Evolutionary conservation across 805 yeast genomes (phyloP), one percentile per base, ranked within the genome.

Genomic region (Candida suzukii): DNA sequence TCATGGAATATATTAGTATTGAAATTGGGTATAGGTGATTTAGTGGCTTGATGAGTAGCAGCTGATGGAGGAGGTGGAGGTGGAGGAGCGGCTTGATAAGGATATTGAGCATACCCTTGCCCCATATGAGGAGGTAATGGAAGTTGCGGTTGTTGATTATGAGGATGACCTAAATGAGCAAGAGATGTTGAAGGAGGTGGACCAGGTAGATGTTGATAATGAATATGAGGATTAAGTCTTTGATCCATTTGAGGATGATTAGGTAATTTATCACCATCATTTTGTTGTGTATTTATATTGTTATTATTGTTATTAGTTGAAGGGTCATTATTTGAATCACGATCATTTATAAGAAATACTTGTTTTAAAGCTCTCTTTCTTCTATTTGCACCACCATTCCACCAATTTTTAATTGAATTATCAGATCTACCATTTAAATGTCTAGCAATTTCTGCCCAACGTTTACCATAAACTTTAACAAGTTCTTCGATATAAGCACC

Each of bases 381-480:
- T 45, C 95, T 70, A 57, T 85, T 87, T 13, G 95, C 91, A 9
- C 95, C 95, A 4, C 96, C 95, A 56, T 87, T 87, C 96, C 96
- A 88, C 96, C 96, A 88, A 63, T 88, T 88, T 58, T 87, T 87
- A 52, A 87, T 86, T 18, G 95, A 88, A 59, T 87, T 88, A 60
- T 88, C 96, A n/a, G 83, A 74, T 40, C 96, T 68, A 2, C 96
- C 95, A 46, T 84, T 82, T 43, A 88, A 65, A 60, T 87, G 95
- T 40, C 95, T 73, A 16, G 95, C 87, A 36, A 88, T 88, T 55
- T 86, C 95, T 0, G 96, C 96, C 96, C 96, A 88, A 52, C 85
- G 74, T 60, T 88, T 87, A 36, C 96, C 96, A 57, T 85, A 77
- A 48, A 78, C 74, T 11, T 69, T 74, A 32, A 88, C 96, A 41